Evolutionary conservation across 352 stramenopile species (phyloP), one percentile per base, ranked within the genome.

Genomic region (Globisporangium barbulae): DNA sequence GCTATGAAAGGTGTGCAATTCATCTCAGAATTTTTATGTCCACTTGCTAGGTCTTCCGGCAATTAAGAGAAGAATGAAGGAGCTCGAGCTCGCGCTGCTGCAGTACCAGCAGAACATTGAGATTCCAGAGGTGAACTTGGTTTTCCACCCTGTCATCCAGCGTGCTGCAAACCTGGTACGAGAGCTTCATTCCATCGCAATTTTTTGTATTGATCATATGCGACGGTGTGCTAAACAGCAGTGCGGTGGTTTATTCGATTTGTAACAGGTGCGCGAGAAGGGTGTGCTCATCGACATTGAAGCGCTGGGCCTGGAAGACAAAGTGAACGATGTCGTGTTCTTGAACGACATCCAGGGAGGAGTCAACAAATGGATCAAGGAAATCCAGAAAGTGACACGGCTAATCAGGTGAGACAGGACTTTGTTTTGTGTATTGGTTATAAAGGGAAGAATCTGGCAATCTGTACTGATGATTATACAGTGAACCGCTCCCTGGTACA

Each of bases 21-120:
- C 8, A n/a, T 22, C 54, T 61, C 37, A 48, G 15, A 21, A 7
- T 0, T 33, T 4, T 44, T 45, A 21, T 47, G 17, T 17, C 17
- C 5, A 90, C 5, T n/a, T 89, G 44, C 19, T 52, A 52, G 85
- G 85, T 22, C 58, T 96, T 30, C 85, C 88, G 19, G 88, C 88
- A 15, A 96, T 98, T 69, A 91, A 93, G 45, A 88, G 89, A 41
- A 74, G 83, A 53, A 94, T 98, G 78, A 97, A 96, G 58, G 95
- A 98, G 68, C 79, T 98, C 22, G 95, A 98, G 64, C 75, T 98
- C 21, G 94, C 94, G 10, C 69, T 98, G 63, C 75, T 97, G 37
- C 91, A 97, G 61, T 98, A 97, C 72, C 90, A 98, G 69, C 91
- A 98, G 63, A 96, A 97, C 61, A 89, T 98, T 63, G 91, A 98